phyloP scores from a whole-genome alignment of 2,329 filamentous ascomycete genomes.

The Cladophialophora yegresii region DNA sequence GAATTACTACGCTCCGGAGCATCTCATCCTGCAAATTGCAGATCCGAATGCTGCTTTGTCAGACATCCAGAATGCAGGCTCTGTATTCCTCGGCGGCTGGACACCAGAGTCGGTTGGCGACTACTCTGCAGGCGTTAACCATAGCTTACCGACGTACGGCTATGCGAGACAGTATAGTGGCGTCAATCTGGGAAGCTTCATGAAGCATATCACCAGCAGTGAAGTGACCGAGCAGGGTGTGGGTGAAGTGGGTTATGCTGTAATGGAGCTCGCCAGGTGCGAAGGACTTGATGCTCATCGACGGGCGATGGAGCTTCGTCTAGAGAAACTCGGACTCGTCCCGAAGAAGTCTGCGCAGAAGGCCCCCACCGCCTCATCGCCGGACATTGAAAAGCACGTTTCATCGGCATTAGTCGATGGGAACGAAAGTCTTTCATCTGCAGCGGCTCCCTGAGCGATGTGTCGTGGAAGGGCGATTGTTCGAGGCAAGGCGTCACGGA shows the following conservation, averaged over 20 bases:
- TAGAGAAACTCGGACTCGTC: slow-evolving; percentile 46
- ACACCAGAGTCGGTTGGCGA: slow-evolving; percentile 97
- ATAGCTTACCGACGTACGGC: slow-evolving; percentile 93
- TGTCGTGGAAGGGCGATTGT: not conserved
- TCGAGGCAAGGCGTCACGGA: not conserved
- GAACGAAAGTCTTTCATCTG: not conserved
- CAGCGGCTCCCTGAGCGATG: not conserved
- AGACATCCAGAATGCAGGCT: slow-evolving; percentile 87
- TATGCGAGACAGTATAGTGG: slow-evolving; percentile 98
- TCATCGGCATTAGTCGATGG: not conserved
- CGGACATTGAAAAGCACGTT: not conserved
- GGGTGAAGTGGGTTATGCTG: slow-evolving; percentile 78
- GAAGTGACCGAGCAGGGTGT: slow-evolving; percentile 85
- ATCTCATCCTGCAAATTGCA: slow-evolving; percentile 86
- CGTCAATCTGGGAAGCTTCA: slow-evolving; percentile 91
- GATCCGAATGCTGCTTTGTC: slow-evolving; percentile 74
- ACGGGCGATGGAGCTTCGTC: slow-evolving; percentile 66
- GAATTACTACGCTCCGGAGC: slow-evolving; percentile 94
- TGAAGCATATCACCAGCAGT: slow-evolving; percentile 97
- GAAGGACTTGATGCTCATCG: slow-evolving; percentile 94
- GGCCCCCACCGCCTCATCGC: not conserved
- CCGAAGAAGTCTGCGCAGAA: slow-evolving; percentile 9
- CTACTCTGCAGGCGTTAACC: slow-evolving; percentile 97
- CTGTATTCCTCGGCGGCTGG: slow-evolving; percentile 94
- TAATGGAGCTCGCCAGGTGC: slow-evolving; percentile 92